Base-by-base conservation (phyloP, 2,329 filamentous ascomycete species). In the Fusarium citri region DNA sequence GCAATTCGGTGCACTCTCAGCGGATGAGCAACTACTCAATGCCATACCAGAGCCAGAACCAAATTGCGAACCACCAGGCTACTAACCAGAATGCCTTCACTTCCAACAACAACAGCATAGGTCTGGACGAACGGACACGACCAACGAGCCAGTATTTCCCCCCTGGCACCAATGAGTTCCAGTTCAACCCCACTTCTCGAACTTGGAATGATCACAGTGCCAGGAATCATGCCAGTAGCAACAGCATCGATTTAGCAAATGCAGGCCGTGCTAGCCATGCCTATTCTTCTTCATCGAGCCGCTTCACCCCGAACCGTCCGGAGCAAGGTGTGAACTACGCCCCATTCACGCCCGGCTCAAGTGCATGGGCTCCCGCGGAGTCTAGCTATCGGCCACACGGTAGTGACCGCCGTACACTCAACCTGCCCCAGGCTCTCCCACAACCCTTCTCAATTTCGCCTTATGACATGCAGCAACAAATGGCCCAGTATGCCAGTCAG, bases 1-100 rank as follows among this genome's bases (percentile, higher is more conserved):
- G 78, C 76, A 81, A 80, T 76, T 80, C 85, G 41, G 80, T 82
- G 25, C 83, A 85, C 62, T 83, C 85, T 2, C 83, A 85, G 59
- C 82, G 83, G 9, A 77, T 83, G 47, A 78, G 80, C n/a, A 79
- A 79, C 30, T 83, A 83, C 34, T 80, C 83, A 5, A 75, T 80
- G 8, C 86, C 87, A 37, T 37, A 37, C 34, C 34, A 37, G 0
- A 83, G 85, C 61, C 83, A 81, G 7, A 78, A 84, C 8, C 83
- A 86, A 64, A 76, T 80, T 3, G 66, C 71, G 30, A 82, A 76
- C 59, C 55, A 51, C 30, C 57, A 51, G 26, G 43, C 46, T 20
- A 31, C 42, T 22, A 63, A 42, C 26, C 58, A 63, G 14, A 30
- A 49, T 15, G 54, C 54, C 15, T 56, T 49, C 16, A 15, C n/a